Evolutionary conservation across 164 flowering plant genomes (phyloP).

Genomic region (Liriodendron chinense): DNA sequence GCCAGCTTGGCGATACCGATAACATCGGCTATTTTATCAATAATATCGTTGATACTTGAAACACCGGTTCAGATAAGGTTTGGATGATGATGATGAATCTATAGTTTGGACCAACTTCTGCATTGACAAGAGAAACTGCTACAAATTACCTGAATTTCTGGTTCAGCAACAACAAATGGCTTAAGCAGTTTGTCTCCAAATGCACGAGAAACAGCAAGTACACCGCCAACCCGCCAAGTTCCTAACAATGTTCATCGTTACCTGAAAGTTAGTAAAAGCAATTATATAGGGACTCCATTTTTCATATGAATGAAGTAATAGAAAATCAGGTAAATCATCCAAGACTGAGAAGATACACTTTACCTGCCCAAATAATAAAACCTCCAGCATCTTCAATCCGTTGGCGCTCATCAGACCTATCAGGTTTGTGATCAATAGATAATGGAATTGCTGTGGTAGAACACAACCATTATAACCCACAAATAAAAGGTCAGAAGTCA

Average conservation of each 20-base stretch:
- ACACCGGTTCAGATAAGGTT: too few relatives aligned
- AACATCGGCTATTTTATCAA: too few relatives aligned
- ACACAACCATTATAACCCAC: conserved; percentile 1
- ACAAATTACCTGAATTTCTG: conserved; percentile 71
- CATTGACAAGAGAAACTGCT: background rate
- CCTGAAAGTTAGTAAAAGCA: background rate
- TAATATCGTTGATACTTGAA: too few relatives aligned
- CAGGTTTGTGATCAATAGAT: conserved; percentile 83
- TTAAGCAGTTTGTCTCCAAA: conserved; percentile 78
- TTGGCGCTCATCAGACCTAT: conserved; percentile 76
- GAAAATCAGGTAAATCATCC: background rate
- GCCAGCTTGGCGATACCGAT: too few relatives aligned
- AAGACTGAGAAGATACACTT: conserved; percentile 3
- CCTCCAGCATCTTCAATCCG: conserved; percentile 89
- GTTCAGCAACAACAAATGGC: conserved; percentile 80
- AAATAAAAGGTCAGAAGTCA: background rate
- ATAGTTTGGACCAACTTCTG: background rate
- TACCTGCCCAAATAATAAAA: conserved; percentile 79
- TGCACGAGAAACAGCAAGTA: conserved; percentile 93
- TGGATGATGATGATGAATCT: too few relatives aligned
- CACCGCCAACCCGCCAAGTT: conserved; percentile 90
- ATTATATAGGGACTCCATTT: background rate
- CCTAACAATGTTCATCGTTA: conserved; percentile 32
- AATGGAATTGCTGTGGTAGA: conserved; percentile 57
- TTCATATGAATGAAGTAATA: background rate